Conservation (phyloP, 257 asterid genomes). For the Lycium ferocissimum region DNA sequence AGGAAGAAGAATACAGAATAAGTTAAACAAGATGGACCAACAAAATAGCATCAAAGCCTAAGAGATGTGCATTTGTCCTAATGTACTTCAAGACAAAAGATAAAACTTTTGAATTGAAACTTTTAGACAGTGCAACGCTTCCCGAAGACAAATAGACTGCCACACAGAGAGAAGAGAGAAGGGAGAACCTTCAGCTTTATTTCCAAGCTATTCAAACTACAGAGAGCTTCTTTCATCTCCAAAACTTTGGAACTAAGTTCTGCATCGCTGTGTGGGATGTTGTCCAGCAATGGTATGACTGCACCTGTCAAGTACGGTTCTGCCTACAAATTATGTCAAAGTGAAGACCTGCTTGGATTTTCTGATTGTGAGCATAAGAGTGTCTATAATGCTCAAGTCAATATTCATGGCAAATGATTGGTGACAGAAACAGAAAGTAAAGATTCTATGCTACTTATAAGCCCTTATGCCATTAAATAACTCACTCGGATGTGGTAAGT, state of each 20-base stretch:
- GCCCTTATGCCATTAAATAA: not conserved
- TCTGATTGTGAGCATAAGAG: constrained; percentile 25
- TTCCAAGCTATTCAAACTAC: constrained; percentile 71
- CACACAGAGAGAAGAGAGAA: constrained; percentile 30
- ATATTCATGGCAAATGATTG: not conserved
- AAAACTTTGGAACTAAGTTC: constrained; percentile 56
- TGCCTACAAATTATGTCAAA: constrained; percentile 55
- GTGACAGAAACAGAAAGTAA: not conserved
- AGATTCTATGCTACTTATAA: not conserved
- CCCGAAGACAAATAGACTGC: not conserved
- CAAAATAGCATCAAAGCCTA: not conserved
- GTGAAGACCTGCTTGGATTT: constrained; percentile 34
- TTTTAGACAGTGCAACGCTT: not conserved
- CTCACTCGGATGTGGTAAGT: not conserved
- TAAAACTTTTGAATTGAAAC: too few species aligned
- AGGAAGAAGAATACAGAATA: not conserved
- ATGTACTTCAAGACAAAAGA: not conserved
- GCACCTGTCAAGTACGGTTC: constrained; percentile 78
- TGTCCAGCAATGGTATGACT: constrained; percentile 64
- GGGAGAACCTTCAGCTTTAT: constrained; percentile 79
- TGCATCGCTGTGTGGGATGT: constrained; percentile 35
- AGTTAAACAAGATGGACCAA: not conserved
- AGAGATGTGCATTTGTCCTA: not conserved
- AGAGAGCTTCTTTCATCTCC: constrained; percentile 68
- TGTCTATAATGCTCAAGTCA: not conserved